Evolutionary conservation across 768 basidiomycete genomes (phyloP), one percentile per base, ranked within the genome.

Genomic region (Lanmaoa pseudosensibilis): DNA sequence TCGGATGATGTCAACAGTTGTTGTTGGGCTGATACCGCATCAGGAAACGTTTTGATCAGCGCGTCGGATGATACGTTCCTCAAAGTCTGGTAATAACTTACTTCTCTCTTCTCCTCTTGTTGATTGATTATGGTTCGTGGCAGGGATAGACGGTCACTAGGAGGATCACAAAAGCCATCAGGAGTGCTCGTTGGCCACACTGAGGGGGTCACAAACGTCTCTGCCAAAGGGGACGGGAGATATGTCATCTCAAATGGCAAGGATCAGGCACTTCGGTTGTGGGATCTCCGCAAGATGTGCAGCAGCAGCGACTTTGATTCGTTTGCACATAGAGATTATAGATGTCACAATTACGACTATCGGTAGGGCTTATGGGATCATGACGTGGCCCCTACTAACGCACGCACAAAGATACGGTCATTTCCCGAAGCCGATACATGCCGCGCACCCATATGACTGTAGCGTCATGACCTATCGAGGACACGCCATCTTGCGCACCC

Each of bases 191-290:
- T 96, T 41, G 97, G 97, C 0, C 96, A 98, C 61, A 97, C 94
- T 0, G 95, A 98, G 65, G 93, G 96, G 40, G 89, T 98, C 55
- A 94, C 96, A 6, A 92, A 92, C 61, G 94, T 97, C 15, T 89
- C 93, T 34, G 88, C 96, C 2, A 98, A 97, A 65, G 96, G 96
- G 6, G 96, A 98, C 66, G 96, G 96, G 10, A 86, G 96, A 56
- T 98, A 98, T 69, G 77, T 96, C 45, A 87, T 98, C 44, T 94
- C 92, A 18, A 98, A 98, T 65, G 94, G 94, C 37, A 98, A 98
- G 73, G 96, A 98, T 68, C 95, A 98, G 65, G 84, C 90, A 1
- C 77, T 94, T 48, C 85, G 94, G 8, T 74, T 98, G 23, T 98
- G 96, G 90, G 96, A 98, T 73, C 76, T 98, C 44, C 85, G 96